These are phyloP conservation scores for Fusarium equiseti DNA, from an alignment of 2,329 filamentous ascomycete species.

Conservation along the genomic window DNA sequence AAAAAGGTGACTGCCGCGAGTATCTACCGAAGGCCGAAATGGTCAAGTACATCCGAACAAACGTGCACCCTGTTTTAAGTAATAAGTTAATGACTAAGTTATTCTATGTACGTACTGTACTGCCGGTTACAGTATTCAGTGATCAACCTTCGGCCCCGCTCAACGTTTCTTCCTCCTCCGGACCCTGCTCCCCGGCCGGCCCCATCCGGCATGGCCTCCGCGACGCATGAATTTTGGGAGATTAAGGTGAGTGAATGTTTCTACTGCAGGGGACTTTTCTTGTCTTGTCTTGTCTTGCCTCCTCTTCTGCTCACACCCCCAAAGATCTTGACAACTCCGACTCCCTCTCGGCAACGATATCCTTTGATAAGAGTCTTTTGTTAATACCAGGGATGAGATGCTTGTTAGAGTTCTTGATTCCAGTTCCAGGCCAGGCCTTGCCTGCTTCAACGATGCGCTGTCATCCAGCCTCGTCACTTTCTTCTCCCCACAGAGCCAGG, in stretches of 20 bases:
- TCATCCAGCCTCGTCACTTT: slow-evolving; percentile 31
- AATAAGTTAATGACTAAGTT: not conserved
- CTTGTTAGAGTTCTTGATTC: slow-evolving; percentile 13
- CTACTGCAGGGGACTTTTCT: slow-evolving; percentile 1
- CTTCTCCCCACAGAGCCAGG: slow-evolving; percentile 11
- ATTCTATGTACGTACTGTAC: not conserved
- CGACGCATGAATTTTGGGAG: slow-evolving; percentile 47
- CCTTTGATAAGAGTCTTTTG: slow-evolving; percentile 6
- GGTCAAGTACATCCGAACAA: slow-evolving; percentile 11
- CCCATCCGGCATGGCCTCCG: slow-evolving; percentile 35
- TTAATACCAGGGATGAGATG: slow-evolving; percentile 28
- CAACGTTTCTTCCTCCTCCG: slow-evolving; percentile 22
- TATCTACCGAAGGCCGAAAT: slow-evolving; percentile 24
- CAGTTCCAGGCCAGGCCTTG: slow-evolving; percentile 25
- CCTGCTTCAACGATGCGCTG: slow-evolving; percentile 30
- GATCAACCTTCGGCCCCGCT: slow-evolving; percentile 15
- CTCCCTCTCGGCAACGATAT: slow-evolving; percentile 15
- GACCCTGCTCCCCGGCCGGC: slow-evolving; percentile 37
- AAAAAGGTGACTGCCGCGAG: slow-evolving; percentile 10
- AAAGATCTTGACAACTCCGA: slow-evolving; percentile 24
- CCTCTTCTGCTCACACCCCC: slow-evolving; percentile 12
- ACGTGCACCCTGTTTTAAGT: slow-evolving; percentile 1
- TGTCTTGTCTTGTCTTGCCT: not conserved
- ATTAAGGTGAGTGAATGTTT: slow-evolving; percentile 36
- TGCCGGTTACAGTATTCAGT: not conserved